Percentiles rank a stretch among this genome's conserved stretches.
phyloP scores from a whole-genome alignment of 768 basidiomycete genomes.

The Pleurotus salmoneostramineus region DNA sequence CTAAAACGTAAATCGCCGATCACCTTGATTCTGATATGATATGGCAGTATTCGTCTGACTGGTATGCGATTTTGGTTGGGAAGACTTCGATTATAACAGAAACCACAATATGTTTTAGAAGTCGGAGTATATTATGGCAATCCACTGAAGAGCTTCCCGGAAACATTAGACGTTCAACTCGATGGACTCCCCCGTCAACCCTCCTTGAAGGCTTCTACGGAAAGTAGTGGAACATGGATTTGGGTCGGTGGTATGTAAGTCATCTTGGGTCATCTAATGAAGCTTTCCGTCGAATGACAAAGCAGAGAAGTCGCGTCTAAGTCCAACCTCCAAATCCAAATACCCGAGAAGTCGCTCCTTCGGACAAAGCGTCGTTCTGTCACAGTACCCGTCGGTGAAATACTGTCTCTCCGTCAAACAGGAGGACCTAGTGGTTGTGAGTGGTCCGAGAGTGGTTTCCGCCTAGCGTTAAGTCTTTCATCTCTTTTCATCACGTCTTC shows the following conservation, averaged over 20 bases:
- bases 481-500: not conserved
- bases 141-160: no score
- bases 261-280: not conserved
- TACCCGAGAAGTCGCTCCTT: not conserved
- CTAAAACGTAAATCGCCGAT: no score
- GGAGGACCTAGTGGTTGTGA: not conserved
- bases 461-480: no score
- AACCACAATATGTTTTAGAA: no score
- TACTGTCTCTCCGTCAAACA: not conserved
- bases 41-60: no score
- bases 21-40: no score
- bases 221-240: not conserved
- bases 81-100: no score
- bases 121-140: no score
- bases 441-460: not conserved
- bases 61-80: no score
- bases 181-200: not conserved
- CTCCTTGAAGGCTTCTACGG: not conserved
- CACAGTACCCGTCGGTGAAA: not conserved
- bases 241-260: constrained; percentile 1
- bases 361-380: not conserved
- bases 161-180: not conserved
- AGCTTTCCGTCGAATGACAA: not conserved
- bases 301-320: not conserved
- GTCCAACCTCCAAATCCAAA: not conserved